Percentiles rank a stretch among this genome's conserved stretches.
phyloP scores from a whole-genome alignment of 805 yeast species.

The Lipomyces spencermartinsiae region DNA sequence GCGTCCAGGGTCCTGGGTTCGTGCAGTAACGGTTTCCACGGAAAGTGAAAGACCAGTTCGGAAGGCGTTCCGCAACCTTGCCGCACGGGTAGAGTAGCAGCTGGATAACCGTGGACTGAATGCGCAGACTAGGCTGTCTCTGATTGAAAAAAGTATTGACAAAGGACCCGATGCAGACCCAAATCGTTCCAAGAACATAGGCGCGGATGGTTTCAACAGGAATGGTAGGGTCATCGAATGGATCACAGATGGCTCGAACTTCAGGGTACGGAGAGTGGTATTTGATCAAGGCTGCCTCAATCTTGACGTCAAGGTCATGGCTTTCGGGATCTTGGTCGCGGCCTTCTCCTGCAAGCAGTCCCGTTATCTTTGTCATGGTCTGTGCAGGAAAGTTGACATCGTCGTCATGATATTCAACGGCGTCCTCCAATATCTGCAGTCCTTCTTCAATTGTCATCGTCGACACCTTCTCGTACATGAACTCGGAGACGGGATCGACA shows the following conservation, averaged over 20 bases:
- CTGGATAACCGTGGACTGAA: slow-evolving; percentile 66
- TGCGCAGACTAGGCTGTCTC: slow-evolving; percentile 61
- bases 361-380: slow-evolving; percentile 46
- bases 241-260: slow-evolving; percentile 61
- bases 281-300: slow-evolving; percentile 47
- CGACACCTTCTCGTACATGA: slow-evolving; percentile 52
- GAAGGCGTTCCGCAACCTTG: slow-evolving; percentile 39
- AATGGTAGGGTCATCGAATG: not conserved
- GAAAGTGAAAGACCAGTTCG: slow-evolving; percentile 25
- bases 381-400: slow-evolving; percentile 54
- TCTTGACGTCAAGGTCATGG: slow-evolving; percentile 41
- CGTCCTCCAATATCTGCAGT: slow-evolving; percentile 47
- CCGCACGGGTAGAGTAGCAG: slow-evolving; percentile 70
- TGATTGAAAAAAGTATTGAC: slow-evolving; percentile 61
- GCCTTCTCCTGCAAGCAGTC: slow-evolving; percentile 20
- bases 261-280: slow-evolving; percentile 66
- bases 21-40: slow-evolving; percentile 50
- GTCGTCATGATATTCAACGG: slow-evolving; percentile 49
- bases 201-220: too few species aligned
- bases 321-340: not conserved
- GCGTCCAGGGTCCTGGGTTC: slow-evolving; percentile 66
- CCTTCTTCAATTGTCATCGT: slow-evolving; percentile 48
- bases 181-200: slow-evolving; percentile 48
- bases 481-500: slow-evolving; percentile 40
- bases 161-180: slow-evolving; percentile 62